Conservation (phyloP, 306 rosid genomes). For the Dryas alaskensis region DNA sequence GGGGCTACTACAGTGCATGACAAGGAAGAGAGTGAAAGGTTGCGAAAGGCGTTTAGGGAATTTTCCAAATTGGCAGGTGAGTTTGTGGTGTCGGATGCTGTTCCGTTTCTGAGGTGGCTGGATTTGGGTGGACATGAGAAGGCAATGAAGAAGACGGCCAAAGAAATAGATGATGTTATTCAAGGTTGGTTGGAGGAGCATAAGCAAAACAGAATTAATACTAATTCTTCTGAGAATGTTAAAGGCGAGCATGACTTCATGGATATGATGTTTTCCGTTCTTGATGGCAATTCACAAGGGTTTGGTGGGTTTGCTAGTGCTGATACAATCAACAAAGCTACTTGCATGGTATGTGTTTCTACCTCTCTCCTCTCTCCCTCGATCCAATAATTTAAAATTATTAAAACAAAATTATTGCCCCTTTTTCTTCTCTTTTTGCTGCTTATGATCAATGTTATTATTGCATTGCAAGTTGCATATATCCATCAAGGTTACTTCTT, state of each 20-base stretch:
- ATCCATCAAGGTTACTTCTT: no score
- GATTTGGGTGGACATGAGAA: slow-evolving; percentile 39
- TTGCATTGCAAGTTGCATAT: no score
- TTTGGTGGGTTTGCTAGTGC: neutral
- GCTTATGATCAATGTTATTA: no score
- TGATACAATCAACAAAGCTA: slow-evolving; percentile 23
- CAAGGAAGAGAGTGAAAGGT: neutral
- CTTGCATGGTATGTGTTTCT: slow-evolving; percentile 21
- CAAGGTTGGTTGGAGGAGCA: slow-evolving; percentile 27
- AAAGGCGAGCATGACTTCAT: slow-evolving; percentile 24
- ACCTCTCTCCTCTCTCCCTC: no score
- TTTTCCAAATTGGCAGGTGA: neutral
- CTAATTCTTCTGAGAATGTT: neutral
- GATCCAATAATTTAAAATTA: no score
- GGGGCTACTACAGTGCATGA: neutral
- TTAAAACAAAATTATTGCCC: no score
- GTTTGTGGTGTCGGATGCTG: slow-evolving; percentile 15
- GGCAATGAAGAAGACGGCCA: slow-evolving; percentile 21
- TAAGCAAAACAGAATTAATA: slow-evolving; percentile 3
- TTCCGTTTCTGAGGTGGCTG: slow-evolving; percentile 30
- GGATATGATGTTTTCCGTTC: slow-evolving; percentile 9
- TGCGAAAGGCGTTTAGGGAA: neutral
- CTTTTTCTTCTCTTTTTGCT: no score
- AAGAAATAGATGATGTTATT: slow-evolving; percentile 4
- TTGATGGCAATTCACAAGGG: neutral